Conservation (phyloP, 2,329 filamentous ascomycete genomes). For the Chaetomium strumarium region DNA sequence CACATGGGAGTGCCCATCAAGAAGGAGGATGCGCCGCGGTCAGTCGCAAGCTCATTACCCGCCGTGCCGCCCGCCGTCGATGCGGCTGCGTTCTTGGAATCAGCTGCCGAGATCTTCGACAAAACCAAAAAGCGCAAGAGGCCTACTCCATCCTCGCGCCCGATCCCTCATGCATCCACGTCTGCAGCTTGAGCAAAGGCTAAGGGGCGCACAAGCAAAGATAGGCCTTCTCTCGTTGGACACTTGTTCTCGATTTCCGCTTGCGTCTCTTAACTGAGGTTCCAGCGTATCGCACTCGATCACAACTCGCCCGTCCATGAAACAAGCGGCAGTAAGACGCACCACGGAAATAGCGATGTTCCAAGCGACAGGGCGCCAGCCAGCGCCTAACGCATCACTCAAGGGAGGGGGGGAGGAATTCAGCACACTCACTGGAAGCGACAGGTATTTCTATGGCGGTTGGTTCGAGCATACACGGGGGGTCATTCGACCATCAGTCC, state of each 20-base stretch:
- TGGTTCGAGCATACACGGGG: neutral
- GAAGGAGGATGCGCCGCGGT: constrained; percentile 44
- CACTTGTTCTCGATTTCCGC: no score
- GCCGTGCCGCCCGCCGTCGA: constrained; percentile 30
- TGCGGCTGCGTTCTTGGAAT: constrained; percentile 37
- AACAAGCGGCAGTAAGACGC: no score
- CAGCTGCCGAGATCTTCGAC: constrained; percentile 30
- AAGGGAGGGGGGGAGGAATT: neutral
- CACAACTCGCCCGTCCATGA: no score
- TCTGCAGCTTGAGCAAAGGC: neutral
- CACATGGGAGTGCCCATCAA: constrained; percentile 64
- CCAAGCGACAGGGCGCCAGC: no score
- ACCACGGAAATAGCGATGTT: no score
- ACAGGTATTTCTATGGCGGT: neutral
- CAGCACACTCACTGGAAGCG: neutral
- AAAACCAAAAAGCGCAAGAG: constrained; percentile 60
- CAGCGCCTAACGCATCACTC: no score
- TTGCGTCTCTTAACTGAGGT: no score
- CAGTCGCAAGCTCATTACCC: constrained; percentile 32
- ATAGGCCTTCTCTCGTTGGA: no score
- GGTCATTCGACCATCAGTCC: no score
- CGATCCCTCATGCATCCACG: no score
- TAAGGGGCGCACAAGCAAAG: no score
- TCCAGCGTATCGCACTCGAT: no score
- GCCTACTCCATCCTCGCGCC: constrained; percentile 8